Evolutionary conservation across 2,329 filamentous ascomycete species (phyloP), one percentile per base, ranked within the genome.

Genomic region (Sclerotinia spermophila): DNA sequence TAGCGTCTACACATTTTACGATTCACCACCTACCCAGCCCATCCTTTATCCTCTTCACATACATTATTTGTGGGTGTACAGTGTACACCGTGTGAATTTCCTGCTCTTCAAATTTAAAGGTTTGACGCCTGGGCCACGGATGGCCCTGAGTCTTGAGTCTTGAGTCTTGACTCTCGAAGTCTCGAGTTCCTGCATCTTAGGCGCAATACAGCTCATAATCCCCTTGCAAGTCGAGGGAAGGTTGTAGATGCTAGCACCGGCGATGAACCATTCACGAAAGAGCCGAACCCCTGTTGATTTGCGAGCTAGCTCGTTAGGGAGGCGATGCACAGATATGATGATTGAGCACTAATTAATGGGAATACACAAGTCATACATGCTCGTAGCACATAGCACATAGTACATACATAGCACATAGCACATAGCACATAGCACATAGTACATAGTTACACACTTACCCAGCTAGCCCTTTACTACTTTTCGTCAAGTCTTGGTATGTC

Each of bases 251-350:
- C 62, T 65, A 40, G 45, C 30, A 55, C 48, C 62, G 62, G n/a
- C 62, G 62, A 66, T 66, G 48, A 66, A 66, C 62, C 62, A 66
- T 53, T 53, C 10, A 53, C 17, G 55, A 33, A 40, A 53, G 21
- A 53, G 62, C 62, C 62, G 62, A 17, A 24, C 17, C 33, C 62
- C 60, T 53, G 53, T 56, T 30, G 35, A 21, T 7, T 27, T n/a
- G 48, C 27, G 48, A 53, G 17, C n/a, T 53, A 27, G n/a, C n/a
- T n/a, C n/a, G n/a, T n/a, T n/a, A 8, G 48, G 7, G n/a, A 44
- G 15, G 44, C 38, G 44, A 66, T 66, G 62, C 62, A 53, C 62
- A 65, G 56, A n/a, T 59, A 38, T 59, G 56, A 51, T 53, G 13
- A 53, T 53, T 59, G 56, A 40, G 38, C 56, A 59, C 56, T 59